Conservation (phyloP, 768 basidiomycete species). For the Tephrocybe sp. region DNA sequence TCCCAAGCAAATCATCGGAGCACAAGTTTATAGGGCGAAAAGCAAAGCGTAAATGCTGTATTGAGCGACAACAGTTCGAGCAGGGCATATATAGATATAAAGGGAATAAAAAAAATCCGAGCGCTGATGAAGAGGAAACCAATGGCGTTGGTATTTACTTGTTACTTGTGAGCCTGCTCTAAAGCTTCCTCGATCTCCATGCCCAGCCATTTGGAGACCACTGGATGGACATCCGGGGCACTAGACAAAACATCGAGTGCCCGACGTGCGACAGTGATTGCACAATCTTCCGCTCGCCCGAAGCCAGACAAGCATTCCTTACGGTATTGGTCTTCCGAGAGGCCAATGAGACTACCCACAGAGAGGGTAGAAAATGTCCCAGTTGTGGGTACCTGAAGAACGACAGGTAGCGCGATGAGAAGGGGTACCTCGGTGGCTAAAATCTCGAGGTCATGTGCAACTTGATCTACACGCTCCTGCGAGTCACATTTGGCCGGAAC, state of each 20-base stretch:
- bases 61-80: too few relatives aligned
- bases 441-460: conserved; percentile 43
- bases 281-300: conserved; percentile 74
- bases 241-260: conserved; percentile 49
- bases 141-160: neutral
- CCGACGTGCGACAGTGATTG: conserved; percentile 52
- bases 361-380: conserved; percentile 32
- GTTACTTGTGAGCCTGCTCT: conserved; percentile 2
- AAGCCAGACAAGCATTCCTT: conserved; percentile 71
- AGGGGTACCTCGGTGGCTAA: conserved; percentile 67
- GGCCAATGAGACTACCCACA: conserved; percentile 53
- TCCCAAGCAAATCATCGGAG: too few relatives aligned
- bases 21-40: too few relatives aligned
- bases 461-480: conserved; percentile 20
- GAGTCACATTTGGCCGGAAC: conserved; percentile 22
- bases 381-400: conserved; percentile 52
- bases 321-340: conserved; percentile 64
- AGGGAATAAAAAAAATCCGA: neutral
- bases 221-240: conserved; percentile 27
- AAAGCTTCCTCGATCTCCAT: conserved; percentile 35
- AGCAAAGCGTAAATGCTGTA: too few relatives aligned
- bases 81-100: neutral
- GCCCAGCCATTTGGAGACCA: conserved; percentile 50
- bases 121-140: neutral
- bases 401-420: conserved; percentile 68